Percentiles rank a stretch among this genome's conserved stretches.
Evolutionary conservation across 2,329 filamentous ascomycete species (phyloP).

Genomic region (Paecilomyces fulvus): DNA sequence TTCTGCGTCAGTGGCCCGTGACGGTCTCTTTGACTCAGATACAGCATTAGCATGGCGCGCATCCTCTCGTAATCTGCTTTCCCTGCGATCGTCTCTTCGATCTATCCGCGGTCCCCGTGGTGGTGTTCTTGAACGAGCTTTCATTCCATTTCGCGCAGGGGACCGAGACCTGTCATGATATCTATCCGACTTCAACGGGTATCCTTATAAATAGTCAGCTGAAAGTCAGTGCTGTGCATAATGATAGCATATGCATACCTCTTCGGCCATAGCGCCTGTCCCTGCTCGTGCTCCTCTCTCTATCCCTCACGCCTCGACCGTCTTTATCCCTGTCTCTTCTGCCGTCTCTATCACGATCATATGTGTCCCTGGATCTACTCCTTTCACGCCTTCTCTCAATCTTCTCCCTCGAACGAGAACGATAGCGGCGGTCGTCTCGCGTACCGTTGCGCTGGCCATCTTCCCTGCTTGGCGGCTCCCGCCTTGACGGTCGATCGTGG

Average conservation of each 20-base stretch:
- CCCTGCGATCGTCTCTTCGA: slow-evolving; percentile 22
- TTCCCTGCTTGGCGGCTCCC: slow-evolving; percentile 27
- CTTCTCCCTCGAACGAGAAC: slow-evolving; percentile 31
- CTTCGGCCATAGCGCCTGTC: slow-evolving; percentile 31
- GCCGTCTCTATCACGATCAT: slow-evolving; percentile 24
- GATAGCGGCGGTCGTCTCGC: slow-evolving; percentile 32
- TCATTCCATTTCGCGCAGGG: slow-evolving; percentile 27
- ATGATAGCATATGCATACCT: slow-evolving; percentile 21
- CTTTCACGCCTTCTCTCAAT: slow-evolving; percentile 33
- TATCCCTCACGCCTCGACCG: slow-evolving; percentile 29
- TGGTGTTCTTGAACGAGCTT: slow-evolving; percentile 27
- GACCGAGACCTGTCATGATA: slow-evolving; percentile 30
- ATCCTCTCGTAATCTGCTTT: slow-evolving; percentile 16
- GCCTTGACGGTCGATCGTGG: slow-evolving; percentile 28
- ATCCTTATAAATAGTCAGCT: slow-evolving; percentile 12
- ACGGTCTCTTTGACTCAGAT: slow-evolving; percentile 11
- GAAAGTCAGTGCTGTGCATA: slow-evolving; percentile 1
- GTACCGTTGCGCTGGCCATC: slow-evolving; percentile 29
- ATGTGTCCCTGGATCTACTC: slow-evolving; percentile 36
- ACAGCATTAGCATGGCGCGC: slow-evolving; percentile 16
- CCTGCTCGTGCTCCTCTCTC: slow-evolving; percentile 31
- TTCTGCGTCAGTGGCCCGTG: slow-evolving; percentile 21
- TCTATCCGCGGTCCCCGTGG: slow-evolving; percentile 26
- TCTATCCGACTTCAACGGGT: slow-evolving; percentile 22
- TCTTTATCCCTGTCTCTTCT: slow-evolving; percentile 27